Conservation (phyloP, 176 grass and related monocot genomes). For the Aegilops bicornis region DNA sequence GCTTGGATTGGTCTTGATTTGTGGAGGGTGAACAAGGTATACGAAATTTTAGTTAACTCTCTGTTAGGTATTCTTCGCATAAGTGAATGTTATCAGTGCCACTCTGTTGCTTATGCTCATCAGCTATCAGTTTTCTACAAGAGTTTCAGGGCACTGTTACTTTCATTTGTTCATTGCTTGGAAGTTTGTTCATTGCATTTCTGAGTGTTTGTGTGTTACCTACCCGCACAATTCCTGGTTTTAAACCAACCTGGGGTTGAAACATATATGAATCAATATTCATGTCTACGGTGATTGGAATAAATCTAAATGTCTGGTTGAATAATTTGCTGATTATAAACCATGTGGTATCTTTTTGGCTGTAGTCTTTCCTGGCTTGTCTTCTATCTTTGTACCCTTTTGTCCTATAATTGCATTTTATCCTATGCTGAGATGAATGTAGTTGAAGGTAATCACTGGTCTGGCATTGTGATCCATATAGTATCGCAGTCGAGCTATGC, state of each 20-base stretch:
- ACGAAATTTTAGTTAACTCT: background rate
- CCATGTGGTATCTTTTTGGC: background rate
- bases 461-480: background rate
- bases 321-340: background rate
- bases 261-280: background rate
- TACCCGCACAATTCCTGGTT: background rate
- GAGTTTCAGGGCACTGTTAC: background rate
- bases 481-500: background rate
- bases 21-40: slow-evolving; percentile 65
- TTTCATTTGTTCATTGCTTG: background rate
- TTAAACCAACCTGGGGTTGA: background rate
- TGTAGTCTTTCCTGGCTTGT: background rate
- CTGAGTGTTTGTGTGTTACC: slow-evolving; percentile 1
- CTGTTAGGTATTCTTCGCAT: slow-evolving; percentile 23
- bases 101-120: background rate
- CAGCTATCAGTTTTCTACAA: background rate
- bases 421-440: background rate
- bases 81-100: slow-evolving; percentile 21
- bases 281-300: background rate
- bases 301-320: background rate
- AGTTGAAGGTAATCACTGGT: slow-evolving; percentile 6
- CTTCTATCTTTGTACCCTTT: background rate
- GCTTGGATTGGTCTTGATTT: slow-evolving; percentile 67
- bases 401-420: background rate
- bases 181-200: slow-evolving; percentile 23